Percentiles rank a stretch among this genome's conserved stretches.
These are phyloP conservation scores for Verticillium albo-atrum DNA, from an alignment of 2,329 filamentous ascomycete genomes.

Conservation along the genomic window DNA sequence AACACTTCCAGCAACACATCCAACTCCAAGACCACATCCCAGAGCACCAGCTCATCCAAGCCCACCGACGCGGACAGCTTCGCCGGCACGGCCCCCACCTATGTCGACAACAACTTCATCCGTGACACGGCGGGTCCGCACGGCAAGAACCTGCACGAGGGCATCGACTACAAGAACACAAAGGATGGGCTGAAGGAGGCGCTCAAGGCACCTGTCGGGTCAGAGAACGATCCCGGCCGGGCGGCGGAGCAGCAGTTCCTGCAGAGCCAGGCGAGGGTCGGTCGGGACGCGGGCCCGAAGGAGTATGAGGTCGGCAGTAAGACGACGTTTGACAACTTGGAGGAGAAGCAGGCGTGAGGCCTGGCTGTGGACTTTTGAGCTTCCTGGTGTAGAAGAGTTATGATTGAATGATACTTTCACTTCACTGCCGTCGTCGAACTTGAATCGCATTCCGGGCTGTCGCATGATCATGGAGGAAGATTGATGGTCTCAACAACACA, in stretches of 20 bases:
- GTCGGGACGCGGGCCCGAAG: constrained; percentile 18
- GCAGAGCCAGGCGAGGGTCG: constrained; percentile 15
- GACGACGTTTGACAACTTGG: constrained; percentile 25
- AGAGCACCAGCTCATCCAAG: no score
- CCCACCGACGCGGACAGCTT: no score
- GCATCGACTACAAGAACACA: constrained; percentile 25
- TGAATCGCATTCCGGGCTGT: no score
- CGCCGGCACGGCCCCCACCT: constrained; percentile 29
- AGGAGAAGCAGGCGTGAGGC: constrained; percentile 11
- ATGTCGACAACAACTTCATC: constrained; percentile 28
- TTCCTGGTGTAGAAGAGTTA: not conserved
- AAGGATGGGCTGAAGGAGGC: constrained; percentile 32
- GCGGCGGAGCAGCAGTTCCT: constrained; percentile 39
- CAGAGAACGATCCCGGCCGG: constrained; percentile 40
- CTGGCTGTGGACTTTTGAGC: not conserved
- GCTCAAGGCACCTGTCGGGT: constrained; percentile 38
- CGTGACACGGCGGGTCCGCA: constrained; percentile 29
- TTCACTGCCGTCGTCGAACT: no score
- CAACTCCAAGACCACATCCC: no score
- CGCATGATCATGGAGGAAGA: no score
- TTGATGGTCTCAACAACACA: no score
- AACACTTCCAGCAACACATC: no score
- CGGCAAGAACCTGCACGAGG: constrained; percentile 36
- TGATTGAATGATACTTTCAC: not conserved
- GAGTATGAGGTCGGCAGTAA: constrained; percentile 19